Conservation (phyloP, 2,329 filamentous ascomycete genomes). For the Tolypocladium ovalisporum region DNA sequence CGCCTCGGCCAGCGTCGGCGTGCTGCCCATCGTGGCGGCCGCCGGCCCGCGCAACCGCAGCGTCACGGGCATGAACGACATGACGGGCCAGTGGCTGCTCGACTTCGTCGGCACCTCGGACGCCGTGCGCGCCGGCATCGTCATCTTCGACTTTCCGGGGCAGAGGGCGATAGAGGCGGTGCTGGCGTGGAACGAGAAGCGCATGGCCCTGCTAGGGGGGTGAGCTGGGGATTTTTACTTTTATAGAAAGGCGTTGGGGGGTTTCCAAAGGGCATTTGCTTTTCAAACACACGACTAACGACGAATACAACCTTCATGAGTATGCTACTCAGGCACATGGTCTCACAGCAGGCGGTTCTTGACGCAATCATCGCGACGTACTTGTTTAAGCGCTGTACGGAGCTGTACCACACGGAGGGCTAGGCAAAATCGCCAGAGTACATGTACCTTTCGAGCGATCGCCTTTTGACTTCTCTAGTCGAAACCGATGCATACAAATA, state of each 20-base stretch:
- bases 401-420: too few species aligned
- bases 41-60: slow-evolving; percentile 31
- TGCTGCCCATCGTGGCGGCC: slow-evolving; percentile 37
- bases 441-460: too few species aligned
- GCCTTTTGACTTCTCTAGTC: too few species aligned
- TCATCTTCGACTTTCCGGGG: slow-evolving; percentile 40
- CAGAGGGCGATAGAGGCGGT: slow-evolving; percentile 29
- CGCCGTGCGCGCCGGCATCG: slow-evolving; percentile 27
- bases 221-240: not conserved
- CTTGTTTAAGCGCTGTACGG: too few species aligned
- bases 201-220: slow-evolving; percentile 2
- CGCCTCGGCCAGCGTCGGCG: slow-evolving; percentile 35
- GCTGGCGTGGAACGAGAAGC: slow-evolving; percentile 26
- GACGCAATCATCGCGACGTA: too few species aligned
- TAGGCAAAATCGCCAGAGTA: too few species aligned
- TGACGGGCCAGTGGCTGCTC: slow-evolving; percentile 32
- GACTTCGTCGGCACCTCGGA: slow-evolving; percentile 14
- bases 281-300: not conserved
- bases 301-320: not conserved
- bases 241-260: not conserved
- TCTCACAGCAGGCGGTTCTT: too few species aligned
- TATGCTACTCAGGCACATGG: too few species aligned
- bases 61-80: slow-evolving; percentile 37
- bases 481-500: too few species aligned
- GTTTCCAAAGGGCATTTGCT: not conserved